Evolutionary conservation across 352 stramenopile species (phyloP).

Genomic region (Globisporangium polare): DNA sequence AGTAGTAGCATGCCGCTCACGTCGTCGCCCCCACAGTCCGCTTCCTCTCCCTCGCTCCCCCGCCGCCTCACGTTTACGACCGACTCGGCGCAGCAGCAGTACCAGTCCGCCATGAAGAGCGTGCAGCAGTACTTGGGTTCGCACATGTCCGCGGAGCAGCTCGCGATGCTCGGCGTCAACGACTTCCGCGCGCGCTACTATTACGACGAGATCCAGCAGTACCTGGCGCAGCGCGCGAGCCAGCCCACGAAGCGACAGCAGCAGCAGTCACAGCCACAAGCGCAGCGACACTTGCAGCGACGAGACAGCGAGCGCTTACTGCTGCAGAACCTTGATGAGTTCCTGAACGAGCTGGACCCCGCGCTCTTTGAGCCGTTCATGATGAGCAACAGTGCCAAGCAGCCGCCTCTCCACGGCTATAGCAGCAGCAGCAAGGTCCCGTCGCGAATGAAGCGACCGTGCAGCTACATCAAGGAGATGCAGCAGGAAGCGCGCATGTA

Average conservation of each 20-base stretch:
- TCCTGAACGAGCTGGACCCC: slow-evolving; percentile 52
- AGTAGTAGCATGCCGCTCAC: slow-evolving; percentile 8
- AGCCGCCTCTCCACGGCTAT: background rate
- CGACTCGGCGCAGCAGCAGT: slow-evolving; percentile 25
- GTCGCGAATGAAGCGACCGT: slow-evolving; percentile 14
- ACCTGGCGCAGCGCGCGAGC: slow-evolving; percentile 36
- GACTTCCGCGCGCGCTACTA: slow-evolving; percentile 44
- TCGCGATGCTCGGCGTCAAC: slow-evolving; percentile 45
- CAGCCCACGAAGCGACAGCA: slow-evolving; percentile 5
- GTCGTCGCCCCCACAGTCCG: background rate
- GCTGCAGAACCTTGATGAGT: slow-evolving; percentile 34
- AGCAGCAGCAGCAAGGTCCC: background rate
- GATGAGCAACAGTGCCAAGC: background rate
- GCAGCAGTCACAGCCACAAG: background rate
- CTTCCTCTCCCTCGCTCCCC: slow-evolving; percentile 1
- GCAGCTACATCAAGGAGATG: slow-evolving; percentile 21
- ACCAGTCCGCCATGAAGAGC: slow-evolving; percentile 42
- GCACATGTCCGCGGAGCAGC: slow-evolving; percentile 27
- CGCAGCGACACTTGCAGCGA: background rate
- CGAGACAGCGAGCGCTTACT: background rate
- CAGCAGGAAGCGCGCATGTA: slow-evolving; percentile 14
- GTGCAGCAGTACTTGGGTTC: slow-evolving; percentile 49
- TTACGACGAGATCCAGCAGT: slow-evolving; percentile 60
- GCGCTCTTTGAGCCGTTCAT: slow-evolving; percentile 25
- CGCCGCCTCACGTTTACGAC: slow-evolving; percentile 16